These are phyloP conservation scores for Testicularia cyperi DNA, from an alignment of 1,284 basidiomycete genomes.

Conservation along the genomic window DNA sequence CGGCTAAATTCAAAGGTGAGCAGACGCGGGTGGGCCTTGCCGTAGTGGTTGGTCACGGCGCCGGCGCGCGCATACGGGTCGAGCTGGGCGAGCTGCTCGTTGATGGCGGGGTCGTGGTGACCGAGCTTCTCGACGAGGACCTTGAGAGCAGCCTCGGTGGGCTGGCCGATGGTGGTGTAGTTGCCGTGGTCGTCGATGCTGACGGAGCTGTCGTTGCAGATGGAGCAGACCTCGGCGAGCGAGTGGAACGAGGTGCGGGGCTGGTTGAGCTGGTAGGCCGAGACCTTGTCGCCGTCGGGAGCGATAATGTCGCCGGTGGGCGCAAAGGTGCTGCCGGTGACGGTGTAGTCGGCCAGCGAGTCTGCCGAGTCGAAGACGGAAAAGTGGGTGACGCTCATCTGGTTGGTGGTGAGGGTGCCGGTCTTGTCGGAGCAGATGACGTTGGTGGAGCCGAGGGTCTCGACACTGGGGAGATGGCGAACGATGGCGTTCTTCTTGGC, in stretches of 20 bases:
- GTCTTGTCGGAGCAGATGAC: constrained; percentile 61
- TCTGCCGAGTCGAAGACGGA: constrained; percentile 15
- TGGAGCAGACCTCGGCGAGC: constrained; percentile 51
- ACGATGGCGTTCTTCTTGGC: constrained; percentile 60
- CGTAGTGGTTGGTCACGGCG: constrained; percentile 75
- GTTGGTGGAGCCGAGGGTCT: constrained; percentile 58
- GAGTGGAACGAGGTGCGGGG: constrained; percentile 50
- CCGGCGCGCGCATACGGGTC: constrained; percentile 70
- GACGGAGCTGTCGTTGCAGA: constrained; percentile 58
- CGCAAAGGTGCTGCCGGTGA: constrained; percentile 52
- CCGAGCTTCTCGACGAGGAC: constrained; percentile 80
- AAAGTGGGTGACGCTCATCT: constrained; percentile 58
- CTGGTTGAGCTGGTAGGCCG: constrained; percentile 42
- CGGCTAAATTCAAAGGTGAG: constrained; percentile 96
- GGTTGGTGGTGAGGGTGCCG: constrained; percentile 59
- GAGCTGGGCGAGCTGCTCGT: constrained; percentile 67
- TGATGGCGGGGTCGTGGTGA: constrained; percentile 62
- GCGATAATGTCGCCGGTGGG: constrained; percentile 45
- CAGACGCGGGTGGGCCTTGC: constrained; percentile 76
- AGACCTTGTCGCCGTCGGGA: constrained; percentile 24
- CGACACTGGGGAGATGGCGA: constrained; percentile 55
- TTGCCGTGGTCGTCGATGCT: constrained; percentile 67
- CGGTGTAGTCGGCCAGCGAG: constrained; percentile 39
- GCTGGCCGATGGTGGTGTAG: constrained; percentile 88
- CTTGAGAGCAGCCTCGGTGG: constrained; percentile 68